Evolutionary conservation across 106 monocot genomes (phyloP), one percentile per base, ranked within the genome.

Genomic region (Dioscorea alata): DNA sequence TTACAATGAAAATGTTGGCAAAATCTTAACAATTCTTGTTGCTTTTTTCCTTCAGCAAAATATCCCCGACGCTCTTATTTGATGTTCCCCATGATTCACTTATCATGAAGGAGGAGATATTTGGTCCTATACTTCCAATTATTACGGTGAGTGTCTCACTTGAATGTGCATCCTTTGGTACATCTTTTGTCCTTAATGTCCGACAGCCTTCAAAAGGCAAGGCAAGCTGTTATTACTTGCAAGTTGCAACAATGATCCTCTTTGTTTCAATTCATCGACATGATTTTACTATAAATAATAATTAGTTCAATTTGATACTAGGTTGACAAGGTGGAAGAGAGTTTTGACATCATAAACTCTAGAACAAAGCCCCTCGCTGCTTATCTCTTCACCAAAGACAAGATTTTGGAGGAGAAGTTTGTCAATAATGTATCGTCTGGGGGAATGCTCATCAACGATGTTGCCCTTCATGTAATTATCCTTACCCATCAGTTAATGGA

Each of bases 41-140:
- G 42, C 9, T 52, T 13, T 25, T 48, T 16, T 51, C 17, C 0
- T 15, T 10, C 82, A 90, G 89, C 48, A 78, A 77, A 60, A 83
- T 90, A 23, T 63, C 79, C 31, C 87, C 87, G 12, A 83, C 87
- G 8, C 25, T 90, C 53, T 61, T 90, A 68, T 61, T 90, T 61
- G 86, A 90, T 66, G 80, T 78, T 65, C 86, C 90, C 17, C 61
- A 66, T 62, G 86, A 90, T 79, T 69, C 90, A 19, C 12, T 60
- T 28, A 76, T 90, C 48, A 90, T 90, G 90, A 73, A 78, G 51
- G 84, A 84, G 6, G 90, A 90, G 63, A 84, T 90, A 48, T 90
- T 90, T 69, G 90, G 90, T 35, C 90, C 90, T 23, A 76, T 86
- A 48, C 81, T 90, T 65, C 86, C 86, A 18, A 84, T 90, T 54